Evolutionary conservation across 805 yeast species (phyloP).

Genomic region (Ogataea trehaloabstinens): DNA sequence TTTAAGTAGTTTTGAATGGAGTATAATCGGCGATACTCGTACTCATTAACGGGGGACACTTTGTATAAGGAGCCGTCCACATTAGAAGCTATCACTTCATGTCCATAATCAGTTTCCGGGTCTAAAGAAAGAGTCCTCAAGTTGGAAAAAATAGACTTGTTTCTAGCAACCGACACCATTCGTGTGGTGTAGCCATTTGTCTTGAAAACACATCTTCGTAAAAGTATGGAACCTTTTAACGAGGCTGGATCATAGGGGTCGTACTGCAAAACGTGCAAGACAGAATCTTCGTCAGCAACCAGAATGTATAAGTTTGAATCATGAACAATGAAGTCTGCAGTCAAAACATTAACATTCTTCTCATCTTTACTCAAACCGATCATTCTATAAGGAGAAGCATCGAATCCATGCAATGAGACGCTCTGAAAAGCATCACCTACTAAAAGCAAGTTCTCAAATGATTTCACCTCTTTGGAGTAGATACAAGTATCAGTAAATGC

Average conservation of each 20-base stretch:
- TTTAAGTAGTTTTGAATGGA: constrained; percentile 83
- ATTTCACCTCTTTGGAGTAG: constrained; percentile 73
- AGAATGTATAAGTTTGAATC: constrained; percentile 68
- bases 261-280: constrained; percentile 73
- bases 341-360: constrained; percentile 56
- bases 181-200: constrained; percentile 60
- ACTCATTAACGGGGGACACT: constrained; percentile 72
- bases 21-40: constrained; percentile 74
- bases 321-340: constrained; percentile 73
- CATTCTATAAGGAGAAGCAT: constrained; percentile 92
- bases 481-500: constrained; percentile 89
- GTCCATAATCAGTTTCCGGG: constrained; percentile 33
- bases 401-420: constrained; percentile 82
- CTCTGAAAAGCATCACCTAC: constrained; percentile 80
- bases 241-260: constrained; percentile 92
- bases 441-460: constrained; percentile 77
- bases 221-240: constrained; percentile 70
- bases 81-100: constrained; percentile 68
- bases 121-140: constrained; percentile 28
- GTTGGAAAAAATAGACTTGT: constrained; percentile 28
- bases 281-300: constrained; percentile 64
- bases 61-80: constrained; percentile 77
- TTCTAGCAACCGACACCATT: constrained; percentile 45
- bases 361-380: constrained; percentile 73
- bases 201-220: constrained; percentile 69